Evolutionary conservation across 768 basidiomycete species (phyloP), one percentile per base, ranked within the genome.

Genomic region (Strobilomyces echinocephalus): DNA sequence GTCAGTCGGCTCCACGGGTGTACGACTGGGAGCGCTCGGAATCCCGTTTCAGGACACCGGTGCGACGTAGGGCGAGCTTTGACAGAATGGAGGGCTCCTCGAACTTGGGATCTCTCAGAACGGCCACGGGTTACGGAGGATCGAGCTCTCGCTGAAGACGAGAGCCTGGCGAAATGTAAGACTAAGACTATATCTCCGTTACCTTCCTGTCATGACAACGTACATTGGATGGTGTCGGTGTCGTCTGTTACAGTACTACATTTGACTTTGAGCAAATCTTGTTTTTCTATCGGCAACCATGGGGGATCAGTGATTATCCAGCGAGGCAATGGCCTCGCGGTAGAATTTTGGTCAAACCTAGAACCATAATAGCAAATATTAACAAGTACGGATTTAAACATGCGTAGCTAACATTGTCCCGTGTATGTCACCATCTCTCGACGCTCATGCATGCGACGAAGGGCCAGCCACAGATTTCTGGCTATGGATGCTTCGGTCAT

Each of bases 111-210:
- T 57, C 79, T 21, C 84, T 88, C 78, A 79, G 91, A 65, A 74
- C 80, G 34, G 89, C 88, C 63, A 88, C 88, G 15, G 91, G 89
- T 0, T 80, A 87, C 52, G 92, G 91, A 30, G 84, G 90, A 26
- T 88, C 90, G 5, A 83, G 70, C 56, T 84, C 85, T 26, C 76
- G 90, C 55, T 92, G 61, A 72, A 68, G 68, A 62, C 9, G 12
- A 7, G 41, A 35, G 24, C 18, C 2, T 24, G 24, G 11, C 35
- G 31, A 33, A 16, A 46, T 36, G 31, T 39, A 33, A 55, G 49
- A 43, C 26, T 39, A 31, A 1, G 16, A 24, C 24, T 5, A n/a
- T 20, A 24, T 38, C 28, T 52, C 38, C 16, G 33, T 34, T 16
- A 6, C 34, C 46, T 20, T 34, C 36, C 41, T 10, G 26, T 35